Evolutionary conservation across 495 filamentous ascomycete species (phyloP), one percentile per base, ranked within the genome.

Genomic region (Astrothelium macrocarpum): DNA sequence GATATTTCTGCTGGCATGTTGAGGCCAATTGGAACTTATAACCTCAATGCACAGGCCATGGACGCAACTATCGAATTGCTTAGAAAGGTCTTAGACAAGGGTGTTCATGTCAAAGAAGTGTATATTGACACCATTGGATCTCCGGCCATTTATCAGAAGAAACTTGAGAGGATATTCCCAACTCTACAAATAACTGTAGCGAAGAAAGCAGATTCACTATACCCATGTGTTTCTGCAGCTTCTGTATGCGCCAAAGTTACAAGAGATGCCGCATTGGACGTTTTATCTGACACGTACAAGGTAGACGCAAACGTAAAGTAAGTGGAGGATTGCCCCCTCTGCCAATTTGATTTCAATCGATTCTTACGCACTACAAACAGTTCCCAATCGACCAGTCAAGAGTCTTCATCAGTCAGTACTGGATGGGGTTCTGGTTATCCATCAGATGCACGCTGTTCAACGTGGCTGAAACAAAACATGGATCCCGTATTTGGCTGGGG

Each of bases 11-110:
- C 90, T 1, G 85, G 87, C 59, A 95, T 95, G 87, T 81, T 96
- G 72, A 80, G 81, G 31, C 79, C 90, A 14, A 73, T 74, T 0
- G 82, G 79, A 2, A 78, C 80, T 0, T 96, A 96, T 76, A 98
- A 98, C 71, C 81, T 98, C 62, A 98, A 98, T 76, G 91, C 91
- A n/a, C 94, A 97, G 74, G 94, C 94, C 1, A 88, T 95, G 82
- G 93, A 98, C 76, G 91, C 94, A 0, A 98, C 94, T 0, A 82
- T 95, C n/a, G 83, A 82, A 23, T 77, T 98, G 62, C 93, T 98
- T 60, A 75, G 84, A 20, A 85, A 84, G 2, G 87, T 96, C 0
- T 80, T 92, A 58, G 86, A 82, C 0, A 76, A 74, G 10, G 88
- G 89, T 14, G 86, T 97, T 42, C 87, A 92, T 74, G 79, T 98